phyloP scores from a whole-genome alignment of 176 grass and related monocot species.

The Cocos nucifera region DNA sequence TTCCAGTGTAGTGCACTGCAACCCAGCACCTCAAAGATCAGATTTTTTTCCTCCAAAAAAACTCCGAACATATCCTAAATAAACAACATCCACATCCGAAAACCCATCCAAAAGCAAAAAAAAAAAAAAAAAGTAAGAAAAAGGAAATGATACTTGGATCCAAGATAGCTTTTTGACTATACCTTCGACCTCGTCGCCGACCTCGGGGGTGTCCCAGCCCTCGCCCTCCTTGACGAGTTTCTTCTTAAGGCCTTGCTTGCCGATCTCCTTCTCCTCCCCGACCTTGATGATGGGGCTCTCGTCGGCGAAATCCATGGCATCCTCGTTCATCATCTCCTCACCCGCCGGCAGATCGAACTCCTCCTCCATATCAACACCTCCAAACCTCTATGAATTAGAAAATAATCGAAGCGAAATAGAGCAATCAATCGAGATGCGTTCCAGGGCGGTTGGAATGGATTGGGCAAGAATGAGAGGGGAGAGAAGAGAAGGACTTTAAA shows the following conservation, averaged over 20 bases:
- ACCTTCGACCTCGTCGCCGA: conserved; percentile 99
- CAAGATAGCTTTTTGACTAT: neutral
- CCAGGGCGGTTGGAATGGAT: conserved; percentile 23
- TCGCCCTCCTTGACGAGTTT: conserved; percentile 84
- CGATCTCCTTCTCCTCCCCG: conserved; percentile 95
- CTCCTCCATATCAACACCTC: conserved; percentile 48
- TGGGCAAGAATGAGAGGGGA: neutral
- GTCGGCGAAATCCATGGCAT: conserved; percentile 33
- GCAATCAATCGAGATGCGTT: conserved; percentile 25
- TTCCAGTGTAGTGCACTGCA: conserved; percentile 95
- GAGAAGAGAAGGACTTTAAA: conserved; percentile 33
- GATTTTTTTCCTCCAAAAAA: neutral
- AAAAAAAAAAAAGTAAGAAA: no score
- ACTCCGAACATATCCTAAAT: neutral
- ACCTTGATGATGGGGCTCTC: conserved; percentile 49
- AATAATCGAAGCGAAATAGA: conserved; percentile 11
- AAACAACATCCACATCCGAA: neutral
- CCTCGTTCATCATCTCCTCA: conserved; percentile 39
- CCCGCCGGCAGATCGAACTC: conserved; percentile 62
- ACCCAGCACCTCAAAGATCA: conserved; percentile 12
- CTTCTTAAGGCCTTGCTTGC: conserved; percentile 90
- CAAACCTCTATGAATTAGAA: neutral
- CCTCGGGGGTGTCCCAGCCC: conserved; percentile 73
- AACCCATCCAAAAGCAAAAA: neutral
- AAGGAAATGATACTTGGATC: no score